phyloP scores from a whole-genome alignment of 306 rosid genomes.

The Boehmeria nivea region DNA sequence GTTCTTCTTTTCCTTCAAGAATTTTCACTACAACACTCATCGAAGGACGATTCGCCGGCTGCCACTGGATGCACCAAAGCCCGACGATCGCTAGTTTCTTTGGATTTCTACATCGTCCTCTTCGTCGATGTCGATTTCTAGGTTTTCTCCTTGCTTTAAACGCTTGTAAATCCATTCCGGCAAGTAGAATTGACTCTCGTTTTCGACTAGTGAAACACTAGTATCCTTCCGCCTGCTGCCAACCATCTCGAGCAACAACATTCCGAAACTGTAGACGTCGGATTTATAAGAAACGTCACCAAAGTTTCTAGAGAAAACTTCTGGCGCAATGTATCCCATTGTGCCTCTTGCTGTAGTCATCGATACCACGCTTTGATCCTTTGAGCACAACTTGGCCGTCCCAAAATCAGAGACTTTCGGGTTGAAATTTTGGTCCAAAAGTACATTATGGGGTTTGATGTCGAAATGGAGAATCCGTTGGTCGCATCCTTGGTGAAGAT shows the following conservation, averaged over 20 bases:
- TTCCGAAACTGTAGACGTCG: conserved; percentile 1
- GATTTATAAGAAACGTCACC: background rate
- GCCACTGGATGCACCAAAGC: conserved; percentile 7
- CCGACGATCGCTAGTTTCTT: background rate
- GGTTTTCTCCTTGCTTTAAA: background rate
- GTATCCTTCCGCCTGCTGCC: background rate
- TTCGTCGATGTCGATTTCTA: background rate
- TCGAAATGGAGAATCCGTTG: conserved; percentile 4
- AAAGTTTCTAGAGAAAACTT: conserved; percentile 10
- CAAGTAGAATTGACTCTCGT: background rate
- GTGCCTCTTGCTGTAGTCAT: conserved; percentile 4
- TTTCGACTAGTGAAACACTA: background rate
- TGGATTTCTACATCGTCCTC: background rate
- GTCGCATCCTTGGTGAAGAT: conserved; percentile 9
- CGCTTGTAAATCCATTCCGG: conserved; percentile 2
- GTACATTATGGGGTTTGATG: conserved; percentile 1
- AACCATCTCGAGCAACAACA: conserved; percentile 6
- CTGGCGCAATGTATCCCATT: conserved; percentile 1
- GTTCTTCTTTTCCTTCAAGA: background rate
- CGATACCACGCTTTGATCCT: background rate
- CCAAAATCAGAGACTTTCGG: conserved; percentile 4
- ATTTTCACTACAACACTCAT: background rate
- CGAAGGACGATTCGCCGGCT: background rate
- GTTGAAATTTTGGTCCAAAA: background rate
- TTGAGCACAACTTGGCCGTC: background rate